These are phyloP conservation scores for Erysimum pusillum DNA, from an alignment of 441 rosid genomes.

Conservation along the genomic window DNA sequence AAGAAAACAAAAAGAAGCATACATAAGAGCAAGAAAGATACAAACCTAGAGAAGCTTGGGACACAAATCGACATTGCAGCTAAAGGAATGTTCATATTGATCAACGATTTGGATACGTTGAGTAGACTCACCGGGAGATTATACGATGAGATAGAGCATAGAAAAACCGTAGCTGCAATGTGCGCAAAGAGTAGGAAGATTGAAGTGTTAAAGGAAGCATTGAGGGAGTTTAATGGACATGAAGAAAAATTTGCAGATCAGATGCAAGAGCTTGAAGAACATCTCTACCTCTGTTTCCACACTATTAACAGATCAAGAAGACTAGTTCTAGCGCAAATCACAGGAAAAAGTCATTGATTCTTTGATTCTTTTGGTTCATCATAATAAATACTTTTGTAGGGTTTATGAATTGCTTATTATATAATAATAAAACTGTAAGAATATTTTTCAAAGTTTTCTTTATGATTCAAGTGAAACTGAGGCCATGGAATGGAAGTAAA, in stretches of 20 bases:
- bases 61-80: conserved; percentile 79
- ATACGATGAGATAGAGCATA: conserved; percentile 70
- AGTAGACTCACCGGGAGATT: conserved; percentile 64
- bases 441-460: conserved; percentile 9
- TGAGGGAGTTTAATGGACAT: conserved; percentile 56
- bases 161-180: conserved; percentile 58
- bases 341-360: conserved; percentile 34
- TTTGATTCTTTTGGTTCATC: conserved; percentile 39
- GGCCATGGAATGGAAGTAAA: conserved; percentile 23
- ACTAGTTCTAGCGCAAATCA: conserved; percentile 62
- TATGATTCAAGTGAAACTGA: conserved; percentile 28
- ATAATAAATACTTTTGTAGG: conserved; percentile 26
- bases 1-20: conserved; percentile 26
- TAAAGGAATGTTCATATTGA: conserved; percentile 69
- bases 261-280: conserved; percentile 77
- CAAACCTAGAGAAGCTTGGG: conserved; percentile 50
- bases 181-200: conserved; percentile 59
- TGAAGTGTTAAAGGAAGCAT: conserved; percentile 64
- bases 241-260: conserved; percentile 64
- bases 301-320: conserved; percentile 83
- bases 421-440: background rate
- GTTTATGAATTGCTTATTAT: conserved; percentile 10
- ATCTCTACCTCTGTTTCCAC: conserved; percentile 70
- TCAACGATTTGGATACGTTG: conserved; percentile 73
- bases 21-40: conserved; percentile 30